A percentile compares a stretch with the other conserved stretches of the same genome.
Conservation (phyloP, 2,329 filamentous ascomycete species). For the Talaromyces sp. region DNA sequence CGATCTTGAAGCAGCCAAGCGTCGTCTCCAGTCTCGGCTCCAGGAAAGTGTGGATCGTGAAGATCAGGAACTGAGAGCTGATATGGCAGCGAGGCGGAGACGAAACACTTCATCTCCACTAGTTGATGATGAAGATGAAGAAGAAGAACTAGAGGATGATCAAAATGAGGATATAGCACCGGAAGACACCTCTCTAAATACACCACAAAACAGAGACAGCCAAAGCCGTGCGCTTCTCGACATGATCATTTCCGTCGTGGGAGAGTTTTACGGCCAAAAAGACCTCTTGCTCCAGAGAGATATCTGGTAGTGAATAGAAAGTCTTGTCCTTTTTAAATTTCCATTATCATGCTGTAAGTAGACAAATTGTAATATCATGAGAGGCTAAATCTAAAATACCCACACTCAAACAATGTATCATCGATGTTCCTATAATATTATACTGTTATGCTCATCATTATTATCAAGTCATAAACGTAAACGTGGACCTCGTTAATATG, state of each 20-base stretch:
- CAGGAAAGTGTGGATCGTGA: slow-evolving; percentile 2
- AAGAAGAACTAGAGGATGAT: background rate
- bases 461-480: background rate
- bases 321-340: background rate
- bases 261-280: slow-evolving; percentile 83
- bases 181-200: slow-evolving; percentile 25
- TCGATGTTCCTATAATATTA: background rate
- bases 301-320: slow-evolving; percentile 34
- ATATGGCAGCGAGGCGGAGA: slow-evolving; percentile 25
- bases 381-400: background rate
- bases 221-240: slow-evolving; percentile 65
- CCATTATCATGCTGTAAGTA: background rate
- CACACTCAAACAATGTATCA: background rate
- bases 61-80: slow-evolving; percentile 17
- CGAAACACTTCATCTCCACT: slow-evolving; percentile 14
- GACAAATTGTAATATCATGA: background rate
- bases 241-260: slow-evolving; percentile 84
- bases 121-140: background rate
- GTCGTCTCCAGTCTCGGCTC: slow-evolving; percentile 40
- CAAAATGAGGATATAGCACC: background rate
- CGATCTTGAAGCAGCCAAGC: slow-evolving; percentile 46
- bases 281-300: slow-evolving; percentile 75
- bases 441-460: background rate
- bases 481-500: background rate
- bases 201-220: slow-evolving; percentile 21